Evolutionary conservation across 2,329 filamentous ascomycete species (phyloP).

Genomic region (Pestalotiopsis sp.): DNA sequence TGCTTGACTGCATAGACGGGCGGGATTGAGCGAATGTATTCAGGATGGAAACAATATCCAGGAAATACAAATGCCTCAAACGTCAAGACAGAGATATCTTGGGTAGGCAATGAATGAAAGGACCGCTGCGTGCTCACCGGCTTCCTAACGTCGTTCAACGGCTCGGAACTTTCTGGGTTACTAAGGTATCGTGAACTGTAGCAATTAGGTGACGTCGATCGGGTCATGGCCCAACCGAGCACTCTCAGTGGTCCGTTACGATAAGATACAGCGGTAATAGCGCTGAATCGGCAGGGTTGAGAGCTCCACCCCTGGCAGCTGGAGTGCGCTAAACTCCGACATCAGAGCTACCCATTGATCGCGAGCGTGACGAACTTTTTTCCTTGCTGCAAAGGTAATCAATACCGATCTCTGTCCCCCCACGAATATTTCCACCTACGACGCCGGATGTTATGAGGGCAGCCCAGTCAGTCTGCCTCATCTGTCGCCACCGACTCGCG

Average conservation of each 20-base stretch:
- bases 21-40: background rate
- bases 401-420: background rate
- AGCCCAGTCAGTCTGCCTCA: constrained; percentile 28
- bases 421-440: background rate
- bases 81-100: background rate
- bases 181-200: background rate
- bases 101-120: background rate
- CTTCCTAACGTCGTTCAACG: background rate
- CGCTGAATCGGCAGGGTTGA: background rate
- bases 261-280: background rate
- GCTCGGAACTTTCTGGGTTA: background rate
- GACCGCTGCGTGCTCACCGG: background rate
- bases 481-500: constrained; percentile 32
- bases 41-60: background rate
- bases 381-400: background rate
- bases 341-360: background rate
- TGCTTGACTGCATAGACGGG: background rate
- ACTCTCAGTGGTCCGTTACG: background rate
- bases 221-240: background rate
- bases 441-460: constrained; percentile 26
- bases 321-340: background rate
- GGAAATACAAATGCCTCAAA: background rate
- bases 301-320: background rate
- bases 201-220: background rate
- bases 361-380: background rate